Conservation (phyloP, 805 yeast species). For the Ogataea salicorniae region DNA sequence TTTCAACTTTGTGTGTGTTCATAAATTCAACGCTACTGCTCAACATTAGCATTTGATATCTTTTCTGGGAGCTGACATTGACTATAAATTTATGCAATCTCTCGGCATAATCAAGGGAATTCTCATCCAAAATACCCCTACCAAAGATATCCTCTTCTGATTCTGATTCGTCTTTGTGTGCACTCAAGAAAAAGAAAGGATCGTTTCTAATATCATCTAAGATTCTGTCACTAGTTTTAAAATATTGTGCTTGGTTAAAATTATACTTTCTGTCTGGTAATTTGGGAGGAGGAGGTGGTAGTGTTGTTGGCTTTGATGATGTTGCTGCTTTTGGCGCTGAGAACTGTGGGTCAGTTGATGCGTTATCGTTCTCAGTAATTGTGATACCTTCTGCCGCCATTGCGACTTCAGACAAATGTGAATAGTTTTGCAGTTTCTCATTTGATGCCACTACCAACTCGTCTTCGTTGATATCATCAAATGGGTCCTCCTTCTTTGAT, state of each 20-base stretch:
- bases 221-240: slow-evolving; percentile 64
- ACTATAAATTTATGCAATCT: slow-evolving; percentile 17
- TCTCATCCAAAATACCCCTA: slow-evolving; percentile 25
- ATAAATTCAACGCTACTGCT: slow-evolving; percentile 26
- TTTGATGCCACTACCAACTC: slow-evolving; percentile 5
- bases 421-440: slow-evolving; percentile 2
- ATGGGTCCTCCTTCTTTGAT: slow-evolving; percentile 4
- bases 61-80: slow-evolving; percentile 12
- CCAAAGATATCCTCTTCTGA: slow-evolving; percentile 2
- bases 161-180: slow-evolving; percentile 1
- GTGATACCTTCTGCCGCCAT: too few relatives aligned
- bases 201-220: slow-evolving; percentile 57
- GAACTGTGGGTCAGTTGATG: not conserved
- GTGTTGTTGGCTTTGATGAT: too few relatives aligned
- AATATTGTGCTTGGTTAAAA: slow-evolving; percentile 24
- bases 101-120: slow-evolving; percentile 34
- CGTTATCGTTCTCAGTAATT: too few relatives aligned
- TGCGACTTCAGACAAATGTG: not conserved
- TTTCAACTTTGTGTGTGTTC: slow-evolving; percentile 12
- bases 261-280: slow-evolving; percentile 18
- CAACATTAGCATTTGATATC: slow-evolving; percentile 29
- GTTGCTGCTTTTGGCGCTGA: not conserved
- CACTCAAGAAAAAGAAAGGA: slow-evolving; percentile 29
- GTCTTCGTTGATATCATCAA: slow-evolving; percentile 3
- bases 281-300: slow-evolving; percentile 8